Evolutionary conservation across 2,329 filamentous ascomycete species (phyloP).

Genomic region (Ophiobolus disseminans): DNA sequence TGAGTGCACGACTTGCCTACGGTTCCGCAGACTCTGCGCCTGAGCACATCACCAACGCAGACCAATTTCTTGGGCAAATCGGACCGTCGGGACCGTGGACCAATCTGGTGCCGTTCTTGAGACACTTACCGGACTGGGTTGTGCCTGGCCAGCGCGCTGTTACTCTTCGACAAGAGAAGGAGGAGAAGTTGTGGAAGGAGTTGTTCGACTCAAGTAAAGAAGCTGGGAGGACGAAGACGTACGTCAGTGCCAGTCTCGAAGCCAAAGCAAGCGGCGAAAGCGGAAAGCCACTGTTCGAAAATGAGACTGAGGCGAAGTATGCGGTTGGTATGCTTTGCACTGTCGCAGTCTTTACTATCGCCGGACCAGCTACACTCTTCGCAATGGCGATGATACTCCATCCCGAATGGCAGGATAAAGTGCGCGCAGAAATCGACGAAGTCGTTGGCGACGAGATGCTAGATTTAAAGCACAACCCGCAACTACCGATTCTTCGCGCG

Average conservation of each 20-base stretch:
- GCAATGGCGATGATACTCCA: conserved; percentile 21
- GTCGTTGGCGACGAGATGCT: conserved; percentile 6
- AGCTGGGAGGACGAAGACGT: neutral
- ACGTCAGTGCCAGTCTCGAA: neutral
- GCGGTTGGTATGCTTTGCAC: conserved; percentile 25
- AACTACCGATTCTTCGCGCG: conserved; percentile 47
- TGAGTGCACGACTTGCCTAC: conserved; percentile 7
- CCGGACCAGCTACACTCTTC: conserved; percentile 18
- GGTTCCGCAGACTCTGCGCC: neutral
- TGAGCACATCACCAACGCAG: conserved; percentile 7
- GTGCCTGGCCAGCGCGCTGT: conserved; percentile 4
- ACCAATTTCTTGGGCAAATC: conserved; percentile 5
- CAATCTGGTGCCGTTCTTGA: conserved; percentile 1
- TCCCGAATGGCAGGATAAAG: conserved; percentile 14
- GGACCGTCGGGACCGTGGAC: conserved; percentile 6
- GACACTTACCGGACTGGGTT: conserved; percentile 7
- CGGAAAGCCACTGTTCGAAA: conserved; percentile 1
- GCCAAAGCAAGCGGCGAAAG: neutral
- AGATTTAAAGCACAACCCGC: conserved; percentile 36
- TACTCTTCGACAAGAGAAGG: conserved; percentile 5
- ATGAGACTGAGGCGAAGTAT: conserved; percentile 17
- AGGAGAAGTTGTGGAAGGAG: conserved; percentile 1
- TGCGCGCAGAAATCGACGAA: conserved; percentile 12
- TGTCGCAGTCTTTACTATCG: conserved; percentile 20
- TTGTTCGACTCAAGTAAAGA: neutral